Evolutionary conservation across 2,329 filamentous ascomycete species (phyloP).

Genomic region (Monilinia fructicola): DNA sequence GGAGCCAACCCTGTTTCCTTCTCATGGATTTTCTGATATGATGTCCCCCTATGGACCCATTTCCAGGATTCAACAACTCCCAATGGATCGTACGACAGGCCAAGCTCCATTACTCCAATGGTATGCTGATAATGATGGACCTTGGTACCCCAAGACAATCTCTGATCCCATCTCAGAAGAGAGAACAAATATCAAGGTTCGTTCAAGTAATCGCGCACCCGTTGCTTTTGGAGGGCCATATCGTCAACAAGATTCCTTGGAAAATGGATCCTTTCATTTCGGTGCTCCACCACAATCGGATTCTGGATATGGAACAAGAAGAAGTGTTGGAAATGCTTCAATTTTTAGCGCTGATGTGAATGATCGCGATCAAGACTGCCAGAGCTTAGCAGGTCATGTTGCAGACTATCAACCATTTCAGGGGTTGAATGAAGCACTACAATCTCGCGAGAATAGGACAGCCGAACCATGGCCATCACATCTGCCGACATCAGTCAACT

Average conservation of each 20-base stretch:
- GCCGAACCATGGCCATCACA: slow-evolving; percentile 29
- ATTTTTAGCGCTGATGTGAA: slow-evolving; percentile 38
- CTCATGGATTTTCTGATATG: slow-evolving; percentile 32
- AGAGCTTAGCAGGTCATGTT: slow-evolving; percentile 33
- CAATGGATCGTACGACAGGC: slow-evolving; percentile 29
- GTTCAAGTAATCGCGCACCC: slow-evolving; percentile 32
- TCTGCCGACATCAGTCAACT: slow-evolving; percentile 25
- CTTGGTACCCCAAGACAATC: slow-evolving; percentile 46
- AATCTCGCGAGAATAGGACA: slow-evolving; percentile 28
- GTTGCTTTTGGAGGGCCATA: slow-evolving; percentile 36
- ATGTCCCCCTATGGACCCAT: slow-evolving; percentile 29
- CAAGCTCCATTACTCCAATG: slow-evolving; percentile 41
- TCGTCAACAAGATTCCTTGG: slow-evolving; percentile 37
- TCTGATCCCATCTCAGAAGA: slow-evolving; percentile 34
- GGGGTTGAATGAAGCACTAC: slow-evolving; percentile 29
- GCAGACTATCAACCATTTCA: slow-evolving; percentile 34
- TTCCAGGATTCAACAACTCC: slow-evolving; percentile 30
- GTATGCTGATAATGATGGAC: slow-evolving; percentile 45
- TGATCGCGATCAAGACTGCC: slow-evolving; percentile 38
- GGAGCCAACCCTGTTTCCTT: slow-evolving; percentile 29
- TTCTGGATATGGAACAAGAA: slow-evolving; percentile 41
- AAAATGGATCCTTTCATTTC: slow-evolving; percentile 36
- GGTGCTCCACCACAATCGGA: slow-evolving; percentile 38
- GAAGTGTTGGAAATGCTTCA: slow-evolving; percentile 39
- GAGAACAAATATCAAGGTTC: slow-evolving; percentile 29